Evolutionary conservation across 2,329 filamentous ascomycete genomes (phyloP).

Genomic region (Fusarium secorum): DNA sequence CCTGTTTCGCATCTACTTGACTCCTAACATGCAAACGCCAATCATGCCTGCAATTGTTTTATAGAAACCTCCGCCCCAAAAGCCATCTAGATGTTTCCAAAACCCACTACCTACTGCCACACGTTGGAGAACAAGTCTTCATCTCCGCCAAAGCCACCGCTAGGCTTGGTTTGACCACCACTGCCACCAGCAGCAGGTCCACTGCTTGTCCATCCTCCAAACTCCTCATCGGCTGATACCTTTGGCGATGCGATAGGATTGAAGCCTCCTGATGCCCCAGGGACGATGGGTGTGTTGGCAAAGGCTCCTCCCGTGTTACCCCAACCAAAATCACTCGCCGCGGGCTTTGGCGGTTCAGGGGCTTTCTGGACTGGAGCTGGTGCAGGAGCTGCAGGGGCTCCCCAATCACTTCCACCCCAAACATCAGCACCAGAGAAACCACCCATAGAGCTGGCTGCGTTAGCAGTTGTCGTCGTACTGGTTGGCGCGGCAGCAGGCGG

Average conservation of each 20-base stretch:
- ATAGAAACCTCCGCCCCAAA: conserved; percentile 24
- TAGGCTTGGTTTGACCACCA: conserved; percentile 57
- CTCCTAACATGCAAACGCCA: conserved; percentile 47
- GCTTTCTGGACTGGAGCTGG: conserved; percentile 67
- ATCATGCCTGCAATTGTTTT: conserved; percentile 44
- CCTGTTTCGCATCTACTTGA: conserved; percentile 44
- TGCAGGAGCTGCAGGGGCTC: conserved; percentile 62
- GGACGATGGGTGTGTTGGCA: conserved; percentile 67
- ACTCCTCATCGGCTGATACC: conserved; percentile 90
- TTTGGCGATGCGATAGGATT: conserved; percentile 63
- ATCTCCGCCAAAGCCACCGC: conserved; percentile 68
- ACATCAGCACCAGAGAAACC: conserved; percentile 69
- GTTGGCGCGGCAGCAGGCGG: conserved; percentile 56
- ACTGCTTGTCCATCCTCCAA: conserved; percentile 92
- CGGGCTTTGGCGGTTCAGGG: conserved; percentile 55
- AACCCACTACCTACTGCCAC: conserved; percentile 71
- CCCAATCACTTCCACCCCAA: conserved; percentile 91
- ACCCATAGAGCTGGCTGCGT: conserved; percentile 49
- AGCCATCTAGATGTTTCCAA: conserved; percentile 23
- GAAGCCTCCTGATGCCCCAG: conserved; percentile 71
- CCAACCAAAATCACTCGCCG: conserved; percentile 70
- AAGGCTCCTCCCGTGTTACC: conserved; percentile 57
- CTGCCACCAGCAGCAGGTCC: conserved; percentile 52
- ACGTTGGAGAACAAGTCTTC: conserved; percentile 97
- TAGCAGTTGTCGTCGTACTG: conserved; percentile 45